Evolutionary conservation across 345 rosid species (phyloP).

Genomic region (Aegle marmelos): DNA sequence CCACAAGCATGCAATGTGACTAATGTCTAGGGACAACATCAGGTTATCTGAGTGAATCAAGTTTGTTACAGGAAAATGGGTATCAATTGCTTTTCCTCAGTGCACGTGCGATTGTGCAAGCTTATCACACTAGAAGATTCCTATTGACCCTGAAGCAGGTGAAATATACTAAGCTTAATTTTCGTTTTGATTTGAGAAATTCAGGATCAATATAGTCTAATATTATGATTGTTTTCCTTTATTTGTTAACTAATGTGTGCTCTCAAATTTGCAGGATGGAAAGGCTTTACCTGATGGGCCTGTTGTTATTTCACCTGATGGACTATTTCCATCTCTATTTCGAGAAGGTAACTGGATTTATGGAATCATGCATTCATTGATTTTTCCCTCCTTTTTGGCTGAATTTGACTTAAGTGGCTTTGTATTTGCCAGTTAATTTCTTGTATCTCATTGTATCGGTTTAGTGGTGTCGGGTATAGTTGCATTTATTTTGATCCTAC

Average conservation of each 20-base stretch:
- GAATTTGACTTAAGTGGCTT: neutral
- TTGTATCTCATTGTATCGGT: neutral
- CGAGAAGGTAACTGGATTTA: constrained; percentile 75
- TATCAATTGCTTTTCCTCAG: constrained; percentile 91
- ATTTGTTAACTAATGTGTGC: neutral
- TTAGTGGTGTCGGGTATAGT: neutral
- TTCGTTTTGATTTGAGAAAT: neutral
- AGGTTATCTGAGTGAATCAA: neutral
- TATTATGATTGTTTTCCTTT: neutral
- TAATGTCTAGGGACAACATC: neutral
- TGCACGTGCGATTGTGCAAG: constrained; percentile 96
- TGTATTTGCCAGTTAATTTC: neutral
- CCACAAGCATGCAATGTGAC: neutral
- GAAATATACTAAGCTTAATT: constrained; percentile 5
- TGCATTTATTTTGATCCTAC: neutral
- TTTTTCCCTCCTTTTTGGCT: neutral
- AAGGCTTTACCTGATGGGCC: constrained; percentile 97
- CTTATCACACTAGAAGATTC: constrained; percentile 80
- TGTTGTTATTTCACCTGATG: constrained; percentile 96
- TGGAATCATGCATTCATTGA: constrained; percentile 1
- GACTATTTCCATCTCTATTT: constrained; percentile 84
- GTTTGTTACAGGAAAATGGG: constrained; percentile 78
- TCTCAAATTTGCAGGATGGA: constrained; percentile 58
- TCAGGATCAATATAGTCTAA: neutral
- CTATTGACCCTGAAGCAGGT: constrained; percentile 93